Percentiles rank a stretch among this genome's conserved stretches.
phyloP scores from a whole-genome alignment of 331 rosid genomes.

The Quercus tomentella region DNA sequence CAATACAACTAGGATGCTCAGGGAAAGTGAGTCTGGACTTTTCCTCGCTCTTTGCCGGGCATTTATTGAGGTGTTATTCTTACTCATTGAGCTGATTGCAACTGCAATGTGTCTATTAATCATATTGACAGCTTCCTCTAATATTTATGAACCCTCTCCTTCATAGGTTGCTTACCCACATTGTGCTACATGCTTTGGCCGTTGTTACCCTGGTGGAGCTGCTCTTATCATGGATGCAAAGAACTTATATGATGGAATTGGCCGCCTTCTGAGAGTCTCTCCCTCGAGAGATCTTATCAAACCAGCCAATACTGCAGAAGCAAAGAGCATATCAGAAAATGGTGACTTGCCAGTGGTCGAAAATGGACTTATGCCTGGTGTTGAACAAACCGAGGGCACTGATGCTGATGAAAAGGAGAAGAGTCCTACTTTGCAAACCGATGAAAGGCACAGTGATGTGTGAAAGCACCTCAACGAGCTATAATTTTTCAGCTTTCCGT shows the following conservation, averaged over 20 bases:
- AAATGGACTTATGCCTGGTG: slow-evolving; percentile 48
- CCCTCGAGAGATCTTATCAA: slow-evolving; percentile 62
- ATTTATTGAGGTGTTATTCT: slow-evolving; percentile 65
- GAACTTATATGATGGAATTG: slow-evolving; percentile 61
- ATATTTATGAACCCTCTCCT: background rate
- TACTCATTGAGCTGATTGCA: slow-evolving; percentile 7
- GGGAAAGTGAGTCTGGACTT: slow-evolving; percentile 86
- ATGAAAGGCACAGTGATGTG: slow-evolving; percentile 27
- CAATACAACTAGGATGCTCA: slow-evolving; percentile 77
- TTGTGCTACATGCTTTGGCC: slow-evolving; percentile 90
- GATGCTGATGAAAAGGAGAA: slow-evolving; percentile 32
- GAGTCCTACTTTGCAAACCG: slow-evolving; percentile 29
- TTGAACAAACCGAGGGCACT: slow-evolving; percentile 35
- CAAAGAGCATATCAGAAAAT: slow-evolving; percentile 41
- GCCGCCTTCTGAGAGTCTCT: slow-evolving; percentile 63
- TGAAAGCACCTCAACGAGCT: slow-evolving; percentile 29
- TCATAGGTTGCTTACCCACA: slow-evolving; percentile 81
- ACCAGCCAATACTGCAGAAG: slow-evolving; percentile 53
- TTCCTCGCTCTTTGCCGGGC: slow-evolving; percentile 94
- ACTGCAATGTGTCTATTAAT: background rate
- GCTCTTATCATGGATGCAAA: slow-evolving; percentile 69
- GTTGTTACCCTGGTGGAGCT: slow-evolving; percentile 88
- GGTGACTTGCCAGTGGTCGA: slow-evolving; percentile 51
- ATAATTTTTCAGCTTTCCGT: slow-evolving; percentile 11
- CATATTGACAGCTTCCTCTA: background rate